Evolutionary conservation across 2,329 filamentous ascomycete genomes (phyloP), one percentile per base, ranked within the genome.

Genomic region (Colletotrichum sp.): DNA sequence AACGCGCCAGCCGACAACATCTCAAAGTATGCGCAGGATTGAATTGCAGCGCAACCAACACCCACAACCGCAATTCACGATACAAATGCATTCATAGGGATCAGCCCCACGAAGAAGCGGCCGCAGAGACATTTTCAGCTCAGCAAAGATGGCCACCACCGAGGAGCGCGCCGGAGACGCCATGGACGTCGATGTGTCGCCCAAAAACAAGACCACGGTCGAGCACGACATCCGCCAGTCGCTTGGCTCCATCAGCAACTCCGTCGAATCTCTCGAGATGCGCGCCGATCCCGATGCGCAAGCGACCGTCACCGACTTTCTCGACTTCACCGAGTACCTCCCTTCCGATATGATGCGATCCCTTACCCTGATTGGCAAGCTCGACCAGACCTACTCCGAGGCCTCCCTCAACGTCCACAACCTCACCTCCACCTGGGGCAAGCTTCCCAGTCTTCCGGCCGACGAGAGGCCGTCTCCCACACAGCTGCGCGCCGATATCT

Each of bases 281-380:
- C 90, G 90, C 78, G 88, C 89, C 69, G 92, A 94, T 78, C 92
- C 92, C 8, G 92, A 94, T 85, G 91, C 91, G 30, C 92, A 93
- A 80, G 92, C 92, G 8, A 93, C 92, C n/a, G 90, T 93, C 22
- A 93, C 91, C 75, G 92, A 94, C 83, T 94, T 93, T 81, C 90
- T 94, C 82, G 92, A 94, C 81, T 92, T 92, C 78, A 93, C 92
- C 79, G 93, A 94, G 82, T 93, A 94, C 83, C 89, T 94, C 2
- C 92, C 92, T 13, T 91, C 92, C 67, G 93, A 94, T 81, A 90
- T 94, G 80, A 87, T 90, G 77, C 91, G 93, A 73, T 94, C 92
- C 28, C 85, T 94, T 60, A 93, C 91, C 6, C 86, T 94, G 48
- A 92, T 94, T 76, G 90, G 90, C 69, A 89, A 93, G 78, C 91